Evolutionary conservation across 495 filamentous ascomycete species (phyloP).

Genomic region (Tetracladium setigerum): DNA sequence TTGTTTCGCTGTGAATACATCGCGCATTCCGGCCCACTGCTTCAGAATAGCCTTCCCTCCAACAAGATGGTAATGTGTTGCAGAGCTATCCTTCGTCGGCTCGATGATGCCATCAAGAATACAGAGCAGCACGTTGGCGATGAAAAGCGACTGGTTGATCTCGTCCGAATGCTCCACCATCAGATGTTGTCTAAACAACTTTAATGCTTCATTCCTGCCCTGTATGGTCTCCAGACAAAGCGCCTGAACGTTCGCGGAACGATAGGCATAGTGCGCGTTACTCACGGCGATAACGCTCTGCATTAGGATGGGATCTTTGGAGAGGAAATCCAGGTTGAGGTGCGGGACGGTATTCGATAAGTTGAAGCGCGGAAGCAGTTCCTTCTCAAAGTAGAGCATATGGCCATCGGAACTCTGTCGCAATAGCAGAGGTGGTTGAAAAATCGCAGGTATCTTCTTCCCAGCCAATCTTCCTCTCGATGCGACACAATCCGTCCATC

Average conservation of each 20-base stretch:
- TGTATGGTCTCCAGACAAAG: slow-evolving; percentile 25
- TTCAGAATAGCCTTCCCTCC: slow-evolving; percentile 32
- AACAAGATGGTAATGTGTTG: slow-evolving; percentile 27
- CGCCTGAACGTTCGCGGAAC: slow-evolving; percentile 17
- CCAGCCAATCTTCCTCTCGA: slow-evolving; percentile 24
- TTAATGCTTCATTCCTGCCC: slow-evolving; percentile 24
- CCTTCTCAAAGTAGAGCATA: slow-evolving; percentile 26
- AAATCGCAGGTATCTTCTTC: slow-evolving; percentile 23
- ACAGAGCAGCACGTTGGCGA: slow-evolving; percentile 31
- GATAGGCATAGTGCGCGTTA: slow-evolving; percentile 24
- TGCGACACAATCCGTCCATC: slow-evolving; percentile 27
- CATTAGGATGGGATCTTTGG: slow-evolving; percentile 20
- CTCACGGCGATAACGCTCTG: slow-evolving; percentile 24
- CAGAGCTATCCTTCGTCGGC: slow-evolving; percentile 26
- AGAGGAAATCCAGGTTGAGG: slow-evolving; percentile 20
- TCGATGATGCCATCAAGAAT: slow-evolving; percentile 32
- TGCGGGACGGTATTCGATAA: slow-evolving; percentile 18
- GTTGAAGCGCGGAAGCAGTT: slow-evolving; percentile 24
- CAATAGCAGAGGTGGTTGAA: slow-evolving; percentile 10
- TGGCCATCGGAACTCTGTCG: slow-evolving; percentile 17
- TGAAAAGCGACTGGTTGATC: slow-evolving; percentile 21
- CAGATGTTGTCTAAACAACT: slow-evolving; percentile 22
- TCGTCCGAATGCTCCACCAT: slow-evolving; percentile 12
- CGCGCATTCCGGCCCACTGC: slow-evolving; percentile 22
- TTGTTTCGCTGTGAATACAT: slow-evolving; percentile 17